These are phyloP conservation scores for Eutypa lata DNA, from an alignment of 2,329 filamentous ascomycete species.

Conservation along the genomic window DNA sequence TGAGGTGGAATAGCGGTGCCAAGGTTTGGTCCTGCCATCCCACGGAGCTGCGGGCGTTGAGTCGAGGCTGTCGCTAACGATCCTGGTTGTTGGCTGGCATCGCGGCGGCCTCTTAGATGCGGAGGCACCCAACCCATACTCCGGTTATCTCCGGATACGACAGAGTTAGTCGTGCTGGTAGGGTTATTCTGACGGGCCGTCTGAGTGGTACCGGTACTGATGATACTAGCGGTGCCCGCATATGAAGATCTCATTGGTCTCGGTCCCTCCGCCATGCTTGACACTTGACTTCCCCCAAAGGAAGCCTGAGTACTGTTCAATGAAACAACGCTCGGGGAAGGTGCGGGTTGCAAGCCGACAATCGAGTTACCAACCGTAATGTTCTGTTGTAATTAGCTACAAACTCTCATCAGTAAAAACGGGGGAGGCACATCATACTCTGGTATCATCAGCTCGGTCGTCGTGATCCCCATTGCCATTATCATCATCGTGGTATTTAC, in stretches of 20 bases:
- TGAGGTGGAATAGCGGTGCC: background rate
- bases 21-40: background rate
- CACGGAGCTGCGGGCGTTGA: background rate
- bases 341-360: background rate
- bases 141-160: background rate
- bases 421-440: background rate
- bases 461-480: constrained; percentile 1
- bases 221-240: background rate
- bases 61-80: background rate
- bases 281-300: background rate
- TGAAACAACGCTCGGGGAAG: background rate
- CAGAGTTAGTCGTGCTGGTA: background rate
- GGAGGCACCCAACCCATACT: background rate
- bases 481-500: constrained; percentile 2
- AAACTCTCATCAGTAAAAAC: background rate
- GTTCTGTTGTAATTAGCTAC: background rate
- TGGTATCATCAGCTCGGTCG: background rate
- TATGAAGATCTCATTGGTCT: background rate
- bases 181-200: background rate
- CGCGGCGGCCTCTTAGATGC: background rate
- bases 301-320: background rate
- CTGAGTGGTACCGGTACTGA: background rate
- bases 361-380: background rate
- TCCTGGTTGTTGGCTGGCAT: no score
- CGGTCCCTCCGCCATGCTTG: background rate